A percentile compares a stretch with the other conserved stretches of the same genome.
Evolutionary conservation across 257 asterid genomes (phyloP).

Genomic region (Eustoma russellianum): DNA sequence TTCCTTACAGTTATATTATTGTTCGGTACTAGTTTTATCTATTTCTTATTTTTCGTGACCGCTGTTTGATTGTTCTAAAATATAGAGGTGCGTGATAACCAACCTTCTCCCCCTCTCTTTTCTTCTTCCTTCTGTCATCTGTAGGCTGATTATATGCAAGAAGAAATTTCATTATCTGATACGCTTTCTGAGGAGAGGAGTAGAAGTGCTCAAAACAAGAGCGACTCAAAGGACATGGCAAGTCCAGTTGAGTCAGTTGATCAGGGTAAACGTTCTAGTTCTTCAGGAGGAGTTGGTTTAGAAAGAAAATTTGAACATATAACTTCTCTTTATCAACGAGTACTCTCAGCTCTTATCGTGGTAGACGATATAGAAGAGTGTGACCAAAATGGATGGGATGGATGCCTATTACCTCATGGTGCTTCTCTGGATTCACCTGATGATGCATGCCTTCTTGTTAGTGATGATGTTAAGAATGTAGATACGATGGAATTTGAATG

Average conservation of each 20-base stretch:
- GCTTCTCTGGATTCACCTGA: constrained; percentile 28
- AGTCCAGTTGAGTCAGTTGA: constrained; percentile 38
- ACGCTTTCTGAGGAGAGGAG: constrained; percentile 34
- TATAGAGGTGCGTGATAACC: constrained; percentile 4
- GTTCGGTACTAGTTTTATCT: too few species aligned
- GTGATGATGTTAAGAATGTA: constrained; percentile 26
- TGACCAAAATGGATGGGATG: constrained; percentile 64
- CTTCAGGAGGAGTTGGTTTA: constrained; percentile 31
- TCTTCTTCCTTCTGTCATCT: constrained; percentile 5
- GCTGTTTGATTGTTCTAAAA: too few species aligned
- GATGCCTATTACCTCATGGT: constrained; percentile 18
- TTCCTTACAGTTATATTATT: too few species aligned
- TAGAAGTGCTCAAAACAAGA: constrained; percentile 25
- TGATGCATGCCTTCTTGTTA: constrained; percentile 33
- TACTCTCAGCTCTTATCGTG: constrained; percentile 74
- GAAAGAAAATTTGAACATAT: constrained; percentile 32
- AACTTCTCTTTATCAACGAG: constrained; percentile 79
- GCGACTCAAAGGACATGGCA: constrained; percentile 26
- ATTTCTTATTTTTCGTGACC: too few species aligned
- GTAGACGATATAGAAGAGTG: constrained; percentile 75
- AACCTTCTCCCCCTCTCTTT: neutral
- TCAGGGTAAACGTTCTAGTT: constrained; percentile 38
- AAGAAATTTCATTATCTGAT: constrained; percentile 33
- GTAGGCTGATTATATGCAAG: constrained; percentile 44
- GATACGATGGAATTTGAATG: constrained; percentile 35